Percentiles rank a stretch among this genome's conserved stretches.
These are phyloP conservation scores for Paracorniculantispora psalliotae DNA, from an alignment of 2,329 filamentous ascomycete genomes.

Conservation along the genomic window DNA sequence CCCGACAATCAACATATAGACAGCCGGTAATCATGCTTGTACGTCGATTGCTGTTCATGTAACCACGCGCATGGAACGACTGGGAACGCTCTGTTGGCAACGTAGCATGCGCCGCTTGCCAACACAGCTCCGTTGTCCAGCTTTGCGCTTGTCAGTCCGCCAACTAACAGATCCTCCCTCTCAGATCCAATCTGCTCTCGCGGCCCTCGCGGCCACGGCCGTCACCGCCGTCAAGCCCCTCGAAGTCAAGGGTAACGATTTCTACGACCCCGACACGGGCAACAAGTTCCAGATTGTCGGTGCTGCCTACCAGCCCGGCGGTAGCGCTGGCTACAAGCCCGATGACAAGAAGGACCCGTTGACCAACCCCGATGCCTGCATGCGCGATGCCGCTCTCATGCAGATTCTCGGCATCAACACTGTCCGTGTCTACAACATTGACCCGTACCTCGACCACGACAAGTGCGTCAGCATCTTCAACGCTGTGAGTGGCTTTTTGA, in stretches of 20 bases:
- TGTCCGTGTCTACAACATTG: constrained; percentile 65
- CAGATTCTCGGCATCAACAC: constrained; percentile 61
- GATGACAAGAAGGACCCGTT: constrained; percentile 51
- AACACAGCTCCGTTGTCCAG: background rate
- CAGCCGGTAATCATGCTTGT: constrained; percentile 6
- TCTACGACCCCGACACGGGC: constrained; percentile 54
- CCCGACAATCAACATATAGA: background rate
- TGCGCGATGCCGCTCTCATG: constrained; percentile 61
- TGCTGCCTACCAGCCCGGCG: constrained; percentile 65
- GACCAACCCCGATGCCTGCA: constrained; percentile 52
- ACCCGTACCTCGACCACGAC: constrained; percentile 62
- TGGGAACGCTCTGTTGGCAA: background rate
- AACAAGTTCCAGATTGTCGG: constrained; percentile 62
- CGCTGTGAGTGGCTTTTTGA: constrained; percentile 35
- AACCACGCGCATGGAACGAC: background rate
- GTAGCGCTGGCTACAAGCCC: constrained; percentile 57
- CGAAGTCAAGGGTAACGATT: constrained; percentile 51
- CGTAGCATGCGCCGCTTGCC: background rate
- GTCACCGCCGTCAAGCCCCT: constrained; percentile 54
- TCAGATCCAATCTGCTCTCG: constrained; percentile 40
- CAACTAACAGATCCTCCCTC: constrained; percentile 15
- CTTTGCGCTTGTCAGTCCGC: background rate
- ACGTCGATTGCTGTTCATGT: constrained; percentile 7
- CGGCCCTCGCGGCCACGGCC: constrained; percentile 48
- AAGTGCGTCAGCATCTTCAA: constrained; percentile 65